Percentiles rank a stretch among this genome's conserved stretches.
These are phyloP conservation scores for Acrocalymma vagum DNA, from an alignment of 2,329 filamentous ascomycete genomes.

Conservation along the genomic window DNA sequence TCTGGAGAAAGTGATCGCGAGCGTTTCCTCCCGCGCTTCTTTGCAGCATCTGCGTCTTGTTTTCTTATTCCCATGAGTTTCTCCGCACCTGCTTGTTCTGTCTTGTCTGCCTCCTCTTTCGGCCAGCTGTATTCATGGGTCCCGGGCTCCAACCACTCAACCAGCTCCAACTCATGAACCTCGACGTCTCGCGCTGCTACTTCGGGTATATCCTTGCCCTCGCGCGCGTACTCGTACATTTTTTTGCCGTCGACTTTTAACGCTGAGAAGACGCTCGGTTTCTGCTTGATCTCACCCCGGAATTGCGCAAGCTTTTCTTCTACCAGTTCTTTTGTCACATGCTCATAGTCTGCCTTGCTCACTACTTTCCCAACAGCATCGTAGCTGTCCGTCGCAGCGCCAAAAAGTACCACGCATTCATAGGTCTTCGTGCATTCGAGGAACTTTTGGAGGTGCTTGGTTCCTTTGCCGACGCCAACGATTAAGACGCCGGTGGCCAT, in stretches of 20 bases:
- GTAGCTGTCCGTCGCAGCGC: constrained; percentile 91
- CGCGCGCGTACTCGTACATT: constrained; percentile 93
- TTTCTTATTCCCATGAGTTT: constrained; percentile 62
- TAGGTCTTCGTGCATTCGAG: constrained; percentile 92
- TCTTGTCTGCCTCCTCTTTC: constrained; percentile 75
- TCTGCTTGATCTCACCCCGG: constrained; percentile 84
- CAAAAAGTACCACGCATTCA: constrained; percentile 88
- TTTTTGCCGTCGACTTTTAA: constrained; percentile 93
- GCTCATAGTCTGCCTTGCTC: constrained; percentile 75
- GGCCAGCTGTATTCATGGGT: constrained; percentile 84
- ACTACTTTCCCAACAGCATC: constrained; percentile 87
- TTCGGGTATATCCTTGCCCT: constrained; percentile 87
- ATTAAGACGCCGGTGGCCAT: constrained; percentile 93
- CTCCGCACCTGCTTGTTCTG: constrained; percentile 79
- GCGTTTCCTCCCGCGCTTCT: constrained; percentile 37
- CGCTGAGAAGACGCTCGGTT: constrained; percentile 91
- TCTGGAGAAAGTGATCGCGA: constrained; percentile 23
- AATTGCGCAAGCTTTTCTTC: constrained; percentile 80
- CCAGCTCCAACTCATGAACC: constrained; percentile 77
- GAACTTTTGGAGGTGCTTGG: constrained; percentile 82
- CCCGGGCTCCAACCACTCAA: constrained; percentile 86
- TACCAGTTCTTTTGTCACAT: constrained; percentile 81
- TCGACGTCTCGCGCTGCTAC: constrained; percentile 83
- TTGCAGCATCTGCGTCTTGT: constrained; percentile 34
- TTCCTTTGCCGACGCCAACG: constrained; percentile 85